Evolutionary conservation across 495 filamentous ascomycete genomes (phyloP), one percentile per base, ranked within the genome.

Genomic region (Hyaloscypha finlandica): DNA sequence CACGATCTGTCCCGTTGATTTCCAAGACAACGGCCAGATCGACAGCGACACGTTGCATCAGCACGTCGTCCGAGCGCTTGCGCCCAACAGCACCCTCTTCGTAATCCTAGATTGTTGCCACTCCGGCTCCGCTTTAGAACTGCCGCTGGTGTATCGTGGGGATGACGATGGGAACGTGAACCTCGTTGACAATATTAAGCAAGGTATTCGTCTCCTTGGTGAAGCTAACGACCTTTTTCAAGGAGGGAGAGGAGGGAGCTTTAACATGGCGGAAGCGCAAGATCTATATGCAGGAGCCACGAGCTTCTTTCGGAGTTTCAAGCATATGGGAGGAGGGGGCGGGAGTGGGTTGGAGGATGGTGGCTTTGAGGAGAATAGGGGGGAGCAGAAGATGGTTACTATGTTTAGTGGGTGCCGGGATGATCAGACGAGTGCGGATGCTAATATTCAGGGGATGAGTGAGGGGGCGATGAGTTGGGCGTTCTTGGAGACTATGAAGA

Each of bases 101-200:
- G 80, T 87, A 58, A 73, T 88, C 37, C 81, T 88, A 64, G 85
- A 88, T 70, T 88, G 85, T 76, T 88, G 85, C 71, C 85, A 88
- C 70, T 85, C 83, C 19, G 85, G 85, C 63, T 86, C 84, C 0
- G 85, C 84, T 0, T 75, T 85, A 61, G 85, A 88, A 67, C 74
- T 88, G 0, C 84, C 85, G 5, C 87, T 81, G 65, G 82, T 87
- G 25, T 88, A 82, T 71, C 78, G 79, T 11, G 77, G 79, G 14
- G 83, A 86, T 70, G 79, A 78, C 33, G 78, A 85, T 31, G 84
- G 85, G 65, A 84, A 85, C 68, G 80, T 87, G 45, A 82, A 76
- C 63, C 59, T 86, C 55, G 75, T 87, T 19, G 82, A 86, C 71
- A 84, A 83, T 56, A 68, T 86, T 32, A 81, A 84, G 68, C 71